phyloP scores from a whole-genome alignment of 2,329 filamentous ascomycete genomes.

The Madurella fahalii region DNA sequence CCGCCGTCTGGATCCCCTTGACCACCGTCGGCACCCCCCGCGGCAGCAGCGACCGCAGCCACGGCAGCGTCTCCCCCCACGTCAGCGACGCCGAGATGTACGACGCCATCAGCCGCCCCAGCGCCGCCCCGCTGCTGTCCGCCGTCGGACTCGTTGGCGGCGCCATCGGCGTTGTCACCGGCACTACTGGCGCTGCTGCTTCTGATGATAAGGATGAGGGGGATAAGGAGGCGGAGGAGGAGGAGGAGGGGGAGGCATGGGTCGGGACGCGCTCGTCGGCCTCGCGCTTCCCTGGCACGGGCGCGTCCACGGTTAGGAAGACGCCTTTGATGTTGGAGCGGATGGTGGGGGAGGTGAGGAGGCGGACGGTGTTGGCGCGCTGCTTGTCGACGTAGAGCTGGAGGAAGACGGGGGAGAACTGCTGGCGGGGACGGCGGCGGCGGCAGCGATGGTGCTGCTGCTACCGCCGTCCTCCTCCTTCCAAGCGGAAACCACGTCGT shows the following conservation, averaged over 20 bases:
- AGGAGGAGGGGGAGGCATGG: not conserved
- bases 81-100: constrained; percentile 54
- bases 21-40: constrained; percentile 55
- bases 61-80: constrained; percentile 60
- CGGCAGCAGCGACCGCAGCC: constrained; percentile 55
- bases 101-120: constrained; percentile 52
- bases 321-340: constrained; percentile 46
- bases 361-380: constrained; percentile 44
- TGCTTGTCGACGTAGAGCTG: constrained; percentile 61
- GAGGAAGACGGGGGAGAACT: constrained; percentile 43
- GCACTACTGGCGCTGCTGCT: constrained; percentile 32
- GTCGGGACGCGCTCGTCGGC: constrained; percentile 36
- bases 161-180: constrained; percentile 46
- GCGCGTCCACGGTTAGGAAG: constrained; percentile 57
- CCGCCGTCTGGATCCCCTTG: constrained; percentile 66
- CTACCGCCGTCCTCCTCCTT: constrained; percentile 16
- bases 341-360: constrained; percentile 44
- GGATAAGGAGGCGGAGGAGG: not conserved
- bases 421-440: no score
- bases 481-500: constrained; percentile 45
- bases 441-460: no score
- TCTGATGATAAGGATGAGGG: not conserved
- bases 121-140: constrained; percentile 51
- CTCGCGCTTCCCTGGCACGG: constrained; percentile 53
- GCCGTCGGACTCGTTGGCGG: constrained; percentile 46